Conservation (phyloP, 2,329 filamentous ascomycete species). For the Talaromyces funiculosus region DNA sequence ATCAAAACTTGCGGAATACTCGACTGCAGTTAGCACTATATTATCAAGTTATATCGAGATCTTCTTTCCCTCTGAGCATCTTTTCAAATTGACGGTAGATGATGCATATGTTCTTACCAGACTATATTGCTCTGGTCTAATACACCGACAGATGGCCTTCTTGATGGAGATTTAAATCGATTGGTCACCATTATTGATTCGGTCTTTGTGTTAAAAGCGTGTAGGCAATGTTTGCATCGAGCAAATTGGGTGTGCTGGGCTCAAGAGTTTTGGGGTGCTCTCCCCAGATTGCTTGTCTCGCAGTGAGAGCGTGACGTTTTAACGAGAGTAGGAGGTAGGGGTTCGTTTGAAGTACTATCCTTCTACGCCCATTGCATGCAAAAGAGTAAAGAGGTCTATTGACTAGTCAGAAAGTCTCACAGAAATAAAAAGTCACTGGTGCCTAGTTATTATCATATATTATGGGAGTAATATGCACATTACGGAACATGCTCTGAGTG, state of each 20-base stretch:
- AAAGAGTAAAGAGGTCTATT: no score
- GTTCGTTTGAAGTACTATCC: no score
- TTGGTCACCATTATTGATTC: no score
- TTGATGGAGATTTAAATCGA: no score
- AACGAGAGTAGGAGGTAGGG: not conserved
- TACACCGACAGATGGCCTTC: not conserved
- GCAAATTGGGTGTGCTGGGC: no score
- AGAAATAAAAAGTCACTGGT: not conserved
- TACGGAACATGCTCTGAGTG: not conserved
- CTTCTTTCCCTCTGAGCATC: not conserved
- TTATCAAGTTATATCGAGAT: not conserved
- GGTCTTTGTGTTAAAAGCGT: no score
- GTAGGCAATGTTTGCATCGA: no score
- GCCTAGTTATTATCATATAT: no score
- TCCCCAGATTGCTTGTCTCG: no score
- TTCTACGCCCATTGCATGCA: no score
- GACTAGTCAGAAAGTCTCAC: not conserved
- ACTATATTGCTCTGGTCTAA: not conserved
- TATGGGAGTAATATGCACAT: not conserved
- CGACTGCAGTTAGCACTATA: not conserved
- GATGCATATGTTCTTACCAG: not conserved
- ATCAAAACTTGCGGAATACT: not conserved
- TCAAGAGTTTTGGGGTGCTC: no score
- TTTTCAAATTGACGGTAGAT: not conserved
- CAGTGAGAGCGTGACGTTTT: no score